Base-by-base conservation (phyloP, 106 monocot species). In the Phalaenopsis aphrodite region DNA sequence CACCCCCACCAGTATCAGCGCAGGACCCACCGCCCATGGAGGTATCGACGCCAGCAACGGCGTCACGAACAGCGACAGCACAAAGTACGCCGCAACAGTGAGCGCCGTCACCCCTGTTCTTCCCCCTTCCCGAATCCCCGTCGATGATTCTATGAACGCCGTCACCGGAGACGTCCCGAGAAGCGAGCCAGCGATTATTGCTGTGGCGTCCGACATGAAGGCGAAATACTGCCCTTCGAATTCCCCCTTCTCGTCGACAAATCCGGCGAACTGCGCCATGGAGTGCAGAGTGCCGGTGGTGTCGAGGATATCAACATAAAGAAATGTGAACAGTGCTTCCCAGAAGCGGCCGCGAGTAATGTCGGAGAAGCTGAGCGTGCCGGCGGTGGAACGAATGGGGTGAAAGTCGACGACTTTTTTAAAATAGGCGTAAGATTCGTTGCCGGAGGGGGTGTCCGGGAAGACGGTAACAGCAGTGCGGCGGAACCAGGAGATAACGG, bases 181-280 rank as follows among this genome's bases (percentile, higher is more conserved):
- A 5, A 87, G 61, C 0, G 86, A 77, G 3, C 86, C 86, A 1
- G 39, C 78, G 12, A 81, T 78, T 46, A 87, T 83, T 5, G 80
- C 86, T 5, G 80, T 65, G 1, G 86, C 86, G 73, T 87, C 86
- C 3, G 86, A 87, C 86, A 81, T 87, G 83, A 87, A 87, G 5
- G 83, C 86, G 42, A 83, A 87, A 65, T 87, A 87, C 61, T 87
- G 86, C 24, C 86, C 86, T 64, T 87, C 86, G 77, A 87, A 87
- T n/a, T 87, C 79, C 3, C 86, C 86, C n/a, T 78, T 83, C 15
- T 69, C 86, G 24, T 87, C 83, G 39, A 81, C 83, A 73, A 87
- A 87, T 0, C 86, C 83, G 14, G 86, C 83, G 78, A 87, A 87
- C 16, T 78, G 76, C 15, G 86, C 83, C 86, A 87, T 83, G 19